Evolutionary conservation across 2,329 filamentous ascomycete species (phyloP).

Genomic region (Aspergillus felis): DNA sequence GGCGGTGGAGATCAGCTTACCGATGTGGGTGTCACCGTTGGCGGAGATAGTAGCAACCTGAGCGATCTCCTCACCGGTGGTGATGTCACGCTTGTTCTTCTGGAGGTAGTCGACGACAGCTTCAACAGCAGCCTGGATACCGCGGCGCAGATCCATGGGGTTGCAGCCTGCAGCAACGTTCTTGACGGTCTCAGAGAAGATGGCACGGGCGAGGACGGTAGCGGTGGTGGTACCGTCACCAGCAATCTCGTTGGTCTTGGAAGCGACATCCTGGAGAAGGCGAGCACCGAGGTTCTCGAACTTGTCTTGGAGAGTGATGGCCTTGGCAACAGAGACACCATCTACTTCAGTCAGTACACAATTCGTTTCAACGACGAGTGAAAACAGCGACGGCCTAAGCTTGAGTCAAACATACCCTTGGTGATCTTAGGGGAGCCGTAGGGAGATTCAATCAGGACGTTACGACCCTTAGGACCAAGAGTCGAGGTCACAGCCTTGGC

Average conservation of each 20-base stretch:
- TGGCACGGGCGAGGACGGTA: conserved; percentile 92
- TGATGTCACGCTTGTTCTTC: conserved; percentile 96
- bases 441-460: conserved; percentile 96
- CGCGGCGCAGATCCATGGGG: conserved; percentile 96
- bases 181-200: conserved; percentile 99
- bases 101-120: conserved; percentile 91
- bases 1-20: conserved; percentile 90
- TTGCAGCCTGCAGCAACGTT: conserved; percentile 99
- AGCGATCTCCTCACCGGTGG: conserved; percentile 92
- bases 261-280: conserved; percentile 94
- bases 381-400: neutral
- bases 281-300: conserved; percentile 99
- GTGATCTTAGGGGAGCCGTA: conserved; percentile 99
- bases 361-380: conserved; percentile 3
- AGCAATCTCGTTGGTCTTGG: conserved; percentile 98
- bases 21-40: conserved; percentile 94
- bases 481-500: conserved; percentile 95
- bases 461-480: conserved; percentile 94
- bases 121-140: conserved; percentile 94
- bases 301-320: conserved; percentile 93
- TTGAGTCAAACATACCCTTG: conserved; percentile 68
- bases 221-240: conserved; percentile 98
- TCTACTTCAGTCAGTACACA: conserved; percentile 49
- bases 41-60: conserved; percentile 98
- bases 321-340: conserved; percentile 85